Base-by-base conservation (phyloP, 768 basidiomycete genomes). In the Trametes gibbosa region DNA sequence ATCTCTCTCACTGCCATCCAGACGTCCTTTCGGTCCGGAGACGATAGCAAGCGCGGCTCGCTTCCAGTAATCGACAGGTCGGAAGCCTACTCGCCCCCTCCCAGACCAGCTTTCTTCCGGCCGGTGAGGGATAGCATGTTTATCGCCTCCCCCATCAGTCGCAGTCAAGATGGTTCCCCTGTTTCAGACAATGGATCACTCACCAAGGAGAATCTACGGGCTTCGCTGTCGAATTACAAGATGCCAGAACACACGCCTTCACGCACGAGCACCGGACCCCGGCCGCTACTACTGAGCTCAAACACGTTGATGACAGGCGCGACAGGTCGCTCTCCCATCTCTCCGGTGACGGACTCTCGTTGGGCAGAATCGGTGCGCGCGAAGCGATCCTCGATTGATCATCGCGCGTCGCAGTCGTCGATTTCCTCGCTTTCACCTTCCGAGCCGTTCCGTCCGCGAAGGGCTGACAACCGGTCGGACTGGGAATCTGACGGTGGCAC, bases 271-370 rank as follows among this genome's bases (percentile, higher is more conserved):
- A 61, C 66, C 48, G 86, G 75, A 1, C 90, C 90, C 0, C 78
- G 80, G 8, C 90, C 90, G 0, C 75, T 92, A 35, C 73, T 90
- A 46, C 76, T 92, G 39, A 84, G 72, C 66, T 81, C 87, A 23
- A 19, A 64, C 1, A 62, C 70, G 6, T 52, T 73, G 27, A 65
- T 71, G 13, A 68, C 67, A 0, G 62, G 61, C 12, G 39, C 58
- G 29, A 59, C 64, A 2, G 56, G 67, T 2, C 69, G 66, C 13
- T 63, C 67, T 1, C 66, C 69, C 9, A 48, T 56, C 24, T 59
- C 67, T 17, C 51, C 62, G 21, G 37, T 58, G 6, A 46, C 66
- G 3, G 59, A 63, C 42, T 50, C 59, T 12, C 56, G 58, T 24
- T 65, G 66, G 64, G 62, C 63, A 17, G 61, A 63, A 27, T 55